Percentiles rank a stretch among this genome's conserved stretches.
These are phyloP conservation scores for Podaxis sp. DNA, from an alignment of 768 basidiomycete genomes.

Conservation along the genomic window DNA sequence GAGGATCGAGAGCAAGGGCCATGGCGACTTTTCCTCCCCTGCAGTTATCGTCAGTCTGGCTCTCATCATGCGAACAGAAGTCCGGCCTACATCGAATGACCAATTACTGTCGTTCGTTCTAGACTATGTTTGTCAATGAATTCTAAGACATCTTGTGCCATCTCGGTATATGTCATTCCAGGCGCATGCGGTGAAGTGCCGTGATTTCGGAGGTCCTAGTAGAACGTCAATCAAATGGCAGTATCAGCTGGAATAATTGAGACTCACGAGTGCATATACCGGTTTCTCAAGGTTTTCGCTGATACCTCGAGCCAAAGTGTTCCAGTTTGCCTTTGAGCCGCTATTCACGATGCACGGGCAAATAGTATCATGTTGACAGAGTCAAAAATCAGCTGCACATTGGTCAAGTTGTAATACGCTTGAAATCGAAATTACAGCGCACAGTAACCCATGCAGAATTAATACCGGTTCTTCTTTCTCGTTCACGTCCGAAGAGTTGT, in stretches of 20 bases:
- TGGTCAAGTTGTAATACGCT: constrained; percentile 4
- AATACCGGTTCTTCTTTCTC: constrained; percentile 44
- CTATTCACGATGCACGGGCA: constrained; percentile 34
- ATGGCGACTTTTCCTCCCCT: constrained; percentile 91
- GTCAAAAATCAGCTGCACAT: constrained; percentile 3
- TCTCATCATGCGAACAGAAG: not conserved
- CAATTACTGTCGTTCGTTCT: constrained; percentile 71
- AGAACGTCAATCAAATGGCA: not conserved
- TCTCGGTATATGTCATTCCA: constrained; percentile 73
- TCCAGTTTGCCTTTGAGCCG: constrained; percentile 90
- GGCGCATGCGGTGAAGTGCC: constrained; percentile 75
- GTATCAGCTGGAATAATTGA: not conserved
- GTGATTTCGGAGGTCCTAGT: constrained; percentile 76
- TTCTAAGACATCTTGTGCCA: constrained; percentile 76
- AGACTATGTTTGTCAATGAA: constrained; percentile 61
- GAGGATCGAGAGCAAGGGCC: constrained; percentile 56
- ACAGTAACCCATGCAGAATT: constrained; percentile 69
- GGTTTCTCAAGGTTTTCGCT: constrained; percentile 57
- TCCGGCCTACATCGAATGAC: constrained; percentile 81
- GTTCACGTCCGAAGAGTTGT: not conserved
- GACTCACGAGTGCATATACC: constrained; percentile 65
- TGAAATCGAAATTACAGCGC: constrained; percentile 22
- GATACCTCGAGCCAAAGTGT: constrained; percentile 76
- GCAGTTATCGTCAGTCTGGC: constrained; percentile 8
- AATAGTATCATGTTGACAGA: not conserved